These are phyloP conservation scores for Monosporascus sp. DNA, from an alignment of 2,329 filamentous ascomycete genomes.

Conservation along the genomic window DNA sequence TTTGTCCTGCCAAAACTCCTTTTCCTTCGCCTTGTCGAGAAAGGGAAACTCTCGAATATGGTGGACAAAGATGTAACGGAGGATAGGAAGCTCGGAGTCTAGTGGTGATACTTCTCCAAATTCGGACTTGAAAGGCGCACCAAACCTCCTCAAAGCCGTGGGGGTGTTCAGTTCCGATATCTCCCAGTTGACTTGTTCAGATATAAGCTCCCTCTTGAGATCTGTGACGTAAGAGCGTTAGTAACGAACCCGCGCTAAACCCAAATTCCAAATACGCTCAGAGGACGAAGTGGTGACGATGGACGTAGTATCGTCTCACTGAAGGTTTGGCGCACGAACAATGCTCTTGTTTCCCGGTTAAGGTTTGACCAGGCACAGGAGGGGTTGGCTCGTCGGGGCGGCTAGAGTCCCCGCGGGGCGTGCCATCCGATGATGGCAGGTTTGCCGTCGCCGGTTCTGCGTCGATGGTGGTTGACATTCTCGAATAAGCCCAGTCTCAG, in stretches of 20 bases:
- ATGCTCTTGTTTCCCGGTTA: slow-evolving; percentile 97
- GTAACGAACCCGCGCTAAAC: not conserved
- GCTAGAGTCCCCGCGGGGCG: not conserved
- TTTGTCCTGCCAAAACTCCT: slow-evolving; percentile 99
- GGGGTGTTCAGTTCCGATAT: slow-evolving; percentile 91
- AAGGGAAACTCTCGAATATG: slow-evolving; percentile 98
- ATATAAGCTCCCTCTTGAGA: slow-evolving; percentile 91
- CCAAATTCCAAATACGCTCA: not conserved
- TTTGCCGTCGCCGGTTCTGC: not conserved
- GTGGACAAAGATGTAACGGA: slow-evolving; percentile 96
- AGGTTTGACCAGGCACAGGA: slow-evolving; percentile 39
- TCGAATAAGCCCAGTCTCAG: not conserved
- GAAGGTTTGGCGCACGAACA: slow-evolving; percentile 51
- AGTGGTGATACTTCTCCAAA: slow-evolving; percentile 88
- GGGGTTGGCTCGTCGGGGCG: not conserved
- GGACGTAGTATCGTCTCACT: no score
- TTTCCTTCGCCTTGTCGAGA: slow-evolving; percentile 91
- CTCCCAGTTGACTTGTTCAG: slow-evolving; percentile 83
- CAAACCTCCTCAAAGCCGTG: slow-evolving; percentile 90
- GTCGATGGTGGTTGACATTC: not conserved
- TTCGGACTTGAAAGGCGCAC: slow-evolving; percentile 89
- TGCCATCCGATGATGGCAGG: not conserved
- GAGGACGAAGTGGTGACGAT: not conserved
- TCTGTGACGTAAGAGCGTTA: slow-evolving; percentile 48
- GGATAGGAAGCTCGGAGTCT: slow-evolving; percentile 87